phyloP scores from a whole-genome alignment of 805 yeast species.

The Nakazawaea anatomiae region DNA sequence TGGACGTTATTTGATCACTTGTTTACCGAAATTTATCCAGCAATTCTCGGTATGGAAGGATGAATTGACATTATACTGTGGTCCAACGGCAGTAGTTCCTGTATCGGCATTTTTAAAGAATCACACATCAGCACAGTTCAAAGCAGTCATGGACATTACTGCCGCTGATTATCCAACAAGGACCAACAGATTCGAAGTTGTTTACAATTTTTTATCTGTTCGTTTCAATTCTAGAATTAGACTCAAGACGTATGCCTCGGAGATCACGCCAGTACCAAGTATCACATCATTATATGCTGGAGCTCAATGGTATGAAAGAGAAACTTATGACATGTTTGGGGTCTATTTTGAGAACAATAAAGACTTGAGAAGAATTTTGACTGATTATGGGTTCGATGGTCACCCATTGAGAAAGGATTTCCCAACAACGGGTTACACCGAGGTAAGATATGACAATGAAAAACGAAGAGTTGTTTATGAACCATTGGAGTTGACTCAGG shows the following conservation, averaged over 20 bases:
- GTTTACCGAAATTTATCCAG: slow-evolving; percentile 77
- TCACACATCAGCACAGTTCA: slow-evolving; percentile 79
- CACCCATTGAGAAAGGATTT: slow-evolving; percentile 89
- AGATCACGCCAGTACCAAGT: slow-evolving; percentile 77
- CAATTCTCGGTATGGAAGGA: slow-evolving; percentile 89
- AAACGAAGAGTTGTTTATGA: slow-evolving; percentile 86
- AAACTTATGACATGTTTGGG: slow-evolving; percentile 83
- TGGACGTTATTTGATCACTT: slow-evolving; percentile 72
- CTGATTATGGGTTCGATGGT: slow-evolving; percentile 90
- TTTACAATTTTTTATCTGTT: slow-evolving; percentile 73
- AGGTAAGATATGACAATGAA: slow-evolving; percentile 85
- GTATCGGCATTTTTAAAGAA: slow-evolving; percentile 62
- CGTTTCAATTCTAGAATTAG: slow-evolving; percentile 84
- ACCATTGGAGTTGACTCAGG: slow-evolving; percentile 87
- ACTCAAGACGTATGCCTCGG: slow-evolving; percentile 84
- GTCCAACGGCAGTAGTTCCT: slow-evolving; percentile 74
- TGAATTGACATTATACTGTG: slow-evolving; percentile 69
- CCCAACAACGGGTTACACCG: slow-evolving; percentile 90
- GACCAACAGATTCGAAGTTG: slow-evolving; percentile 80
- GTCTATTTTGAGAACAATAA: slow-evolving; percentile 87
- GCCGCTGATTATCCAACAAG: slow-evolving; percentile 85
- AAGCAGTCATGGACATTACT: slow-evolving; percentile 72
- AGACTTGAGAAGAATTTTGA: slow-evolving; percentile 82
- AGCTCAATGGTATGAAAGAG: slow-evolving; percentile 89
- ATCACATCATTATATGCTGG: slow-evolving; percentile 69